A percentile compares a stretch with the other conserved stretches of the same genome.
These are phyloP conservation scores for Solanum okadae DNA, from an alignment of 257 asterid genomes.

Conservation along the genomic window DNA sequence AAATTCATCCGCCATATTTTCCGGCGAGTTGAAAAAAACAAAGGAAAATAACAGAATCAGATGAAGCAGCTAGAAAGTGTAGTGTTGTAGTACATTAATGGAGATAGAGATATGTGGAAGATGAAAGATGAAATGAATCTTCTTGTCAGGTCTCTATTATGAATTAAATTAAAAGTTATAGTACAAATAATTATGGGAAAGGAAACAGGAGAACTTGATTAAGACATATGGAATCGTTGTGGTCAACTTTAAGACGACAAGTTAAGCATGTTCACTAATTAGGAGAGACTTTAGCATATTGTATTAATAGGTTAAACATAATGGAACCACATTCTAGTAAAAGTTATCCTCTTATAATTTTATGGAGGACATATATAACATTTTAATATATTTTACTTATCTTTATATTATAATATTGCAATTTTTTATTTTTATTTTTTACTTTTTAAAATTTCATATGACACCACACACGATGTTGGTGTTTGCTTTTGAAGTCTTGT, in stretches of 20 bases:
- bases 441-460: too few relatives aligned
- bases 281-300: not conserved
- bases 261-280: not conserved
- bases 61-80: not conserved
- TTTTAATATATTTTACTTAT: too few relatives aligned
- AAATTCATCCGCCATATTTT: conserved; percentile 61
- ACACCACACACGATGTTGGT: too few relatives aligned
- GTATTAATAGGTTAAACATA: not conserved
- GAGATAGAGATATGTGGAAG: not conserved
- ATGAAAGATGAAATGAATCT: not conserved
- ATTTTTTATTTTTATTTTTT: too few relatives aligned
- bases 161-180: not conserved
- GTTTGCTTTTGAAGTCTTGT: too few relatives aligned
- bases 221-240: not conserved
- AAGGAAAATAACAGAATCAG: not conserved
- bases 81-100: not conserved
- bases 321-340: not conserved
- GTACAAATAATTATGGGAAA: not conserved
- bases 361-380: not conserved
- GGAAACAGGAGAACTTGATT: not conserved
- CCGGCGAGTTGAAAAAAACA: not conserved
- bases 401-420: too few relatives aligned
- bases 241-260: not conserved
- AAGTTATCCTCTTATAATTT: not conserved
- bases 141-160: not conserved